phyloP scores from a whole-genome alignment of 169 alveolate species.

The Cardiosporidium cionae region DNA sequence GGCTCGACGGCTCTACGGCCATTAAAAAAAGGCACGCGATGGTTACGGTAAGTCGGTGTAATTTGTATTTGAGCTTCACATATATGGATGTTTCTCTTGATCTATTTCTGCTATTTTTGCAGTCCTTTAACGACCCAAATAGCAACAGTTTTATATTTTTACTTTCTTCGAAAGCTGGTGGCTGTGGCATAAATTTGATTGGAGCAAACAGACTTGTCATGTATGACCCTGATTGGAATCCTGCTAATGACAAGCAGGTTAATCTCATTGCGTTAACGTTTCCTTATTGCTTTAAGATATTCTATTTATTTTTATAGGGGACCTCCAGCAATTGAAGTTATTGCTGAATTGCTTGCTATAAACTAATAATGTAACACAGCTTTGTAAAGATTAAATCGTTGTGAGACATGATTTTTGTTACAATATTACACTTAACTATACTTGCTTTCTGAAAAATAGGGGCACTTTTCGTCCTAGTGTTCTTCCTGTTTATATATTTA shows the following conservation, averaged over 20 bases:
- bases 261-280: too few relatives aligned
- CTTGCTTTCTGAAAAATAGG: too few relatives aligned
- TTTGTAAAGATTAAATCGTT: too few relatives aligned
- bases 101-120: neutral
- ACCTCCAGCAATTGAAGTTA: too few relatives aligned
- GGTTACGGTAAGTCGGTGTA: conserved; percentile 48
- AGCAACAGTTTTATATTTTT: conserved; percentile 74
- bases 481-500: neutral
- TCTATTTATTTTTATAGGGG: too few relatives aligned
- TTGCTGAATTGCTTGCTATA: too few relatives aligned
- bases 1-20: conserved; percentile 81
- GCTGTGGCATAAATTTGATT: conserved; percentile 93
- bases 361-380: too few relatives aligned
- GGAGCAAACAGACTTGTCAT: conserved; percentile 93
- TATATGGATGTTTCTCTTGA: neutral
- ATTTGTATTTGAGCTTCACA: neutral
- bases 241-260: conserved; percentile 94
- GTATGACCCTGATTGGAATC: conserved; percentile 99
- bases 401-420: too few relatives aligned
- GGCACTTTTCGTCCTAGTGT: too few relatives aligned
- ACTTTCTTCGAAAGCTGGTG: conserved; percentile 95
- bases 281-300: neutral
- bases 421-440: too few relatives aligned
- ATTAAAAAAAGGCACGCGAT: conserved; percentile 70
- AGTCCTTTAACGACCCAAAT: conserved; percentile 71